A percentile compares a stretch with the other conserved stretches of the same genome.
These are phyloP conservation scores for Tothia fuscella DNA, from an alignment of 2,329 filamentous ascomycete species.

Conservation along the genomic window DNA sequence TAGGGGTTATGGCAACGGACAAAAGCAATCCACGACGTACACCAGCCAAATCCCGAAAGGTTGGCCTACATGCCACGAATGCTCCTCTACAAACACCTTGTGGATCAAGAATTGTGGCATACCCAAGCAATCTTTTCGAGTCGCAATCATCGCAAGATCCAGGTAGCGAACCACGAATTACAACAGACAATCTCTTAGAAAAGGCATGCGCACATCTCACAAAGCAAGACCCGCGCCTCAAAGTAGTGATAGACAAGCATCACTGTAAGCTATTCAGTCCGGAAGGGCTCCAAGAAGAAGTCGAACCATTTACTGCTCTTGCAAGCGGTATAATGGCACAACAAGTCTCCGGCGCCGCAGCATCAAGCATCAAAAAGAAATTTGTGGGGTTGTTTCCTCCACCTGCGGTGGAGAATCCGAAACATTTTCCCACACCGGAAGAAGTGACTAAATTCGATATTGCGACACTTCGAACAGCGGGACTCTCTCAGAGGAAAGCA, in stretches of 20 bases:
- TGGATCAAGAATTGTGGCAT: constrained; percentile 50
- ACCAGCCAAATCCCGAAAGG: constrained; percentile 18
- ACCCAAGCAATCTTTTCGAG: constrained; percentile 13
- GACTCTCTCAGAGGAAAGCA: constrained; percentile 86
- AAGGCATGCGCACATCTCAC: constrained; percentile 67
- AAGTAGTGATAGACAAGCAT: constrained; percentile 59
- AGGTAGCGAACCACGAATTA: constrained; percentile 29
- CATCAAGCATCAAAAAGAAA: constrained; percentile 75
- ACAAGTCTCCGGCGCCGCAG: constrained; percentile 89
- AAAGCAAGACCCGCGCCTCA: constrained; percentile 58
- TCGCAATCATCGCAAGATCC: constrained; percentile 19
- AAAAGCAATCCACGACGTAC: background rate
- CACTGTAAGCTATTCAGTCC: constrained; percentile 70
- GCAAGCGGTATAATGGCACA: constrained; percentile 86
- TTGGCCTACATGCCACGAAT: constrained; percentile 53
- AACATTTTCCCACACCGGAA: constrained; percentile 60
- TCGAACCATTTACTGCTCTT: constrained; percentile 80
- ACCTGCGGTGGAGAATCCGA: constrained; percentile 15
- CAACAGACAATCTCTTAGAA: constrained; percentile 61
- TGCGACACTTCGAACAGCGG: constrained; percentile 64
- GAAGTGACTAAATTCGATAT: constrained; percentile 56
- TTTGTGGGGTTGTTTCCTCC: constrained; percentile 61
- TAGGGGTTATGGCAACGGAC: background rate
- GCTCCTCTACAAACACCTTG: constrained; percentile 60
- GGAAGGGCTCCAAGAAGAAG: constrained; percentile 66